Evolutionary conservation across 352 stramenopile genomes (phyloP).

Genomic region (Pythium phragmiticola): DNA sequence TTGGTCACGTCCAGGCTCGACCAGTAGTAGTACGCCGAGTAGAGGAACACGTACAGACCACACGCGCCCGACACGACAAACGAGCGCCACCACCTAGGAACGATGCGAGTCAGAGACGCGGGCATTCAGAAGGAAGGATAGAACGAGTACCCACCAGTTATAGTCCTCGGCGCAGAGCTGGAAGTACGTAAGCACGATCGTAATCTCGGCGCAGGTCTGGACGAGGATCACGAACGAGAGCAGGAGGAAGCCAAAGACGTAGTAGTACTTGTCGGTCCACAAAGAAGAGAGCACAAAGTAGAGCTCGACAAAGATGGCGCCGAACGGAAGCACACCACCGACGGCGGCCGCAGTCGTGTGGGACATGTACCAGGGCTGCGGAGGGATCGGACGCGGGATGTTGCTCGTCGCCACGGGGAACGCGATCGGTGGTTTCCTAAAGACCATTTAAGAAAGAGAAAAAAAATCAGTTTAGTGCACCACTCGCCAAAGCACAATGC

Average conservation of each 20-base stretch:
- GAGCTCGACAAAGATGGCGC: slow-evolving; percentile 99
- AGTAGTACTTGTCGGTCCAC: slow-evolving; percentile 99
- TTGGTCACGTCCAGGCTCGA: slow-evolving; percentile 94
- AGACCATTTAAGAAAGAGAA: slow-evolving; percentile 2
- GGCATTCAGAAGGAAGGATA: not conserved
- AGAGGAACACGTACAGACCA: slow-evolving; percentile 98
- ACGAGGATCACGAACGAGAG: slow-evolving; percentile 98
- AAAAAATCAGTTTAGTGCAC: slow-evolving; percentile 3
- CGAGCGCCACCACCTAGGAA: slow-evolving; percentile 96
- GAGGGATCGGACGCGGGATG: slow-evolving; percentile 97
- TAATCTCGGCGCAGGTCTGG: slow-evolving; percentile 99
- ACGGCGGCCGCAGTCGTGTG: slow-evolving; percentile 92
- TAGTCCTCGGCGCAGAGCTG: slow-evolving; percentile 99
- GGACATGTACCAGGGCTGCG: slow-evolving; percentile 99
- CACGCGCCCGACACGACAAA: slow-evolving; percentile 97
- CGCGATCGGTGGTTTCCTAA: slow-evolving; percentile 85
- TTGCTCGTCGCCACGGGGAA: slow-evolving; percentile 97
- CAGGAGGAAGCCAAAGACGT: slow-evolving; percentile 99
- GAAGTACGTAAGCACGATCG: slow-evolving; percentile 99
- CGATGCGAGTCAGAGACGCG: slow-evolving; percentile 4
- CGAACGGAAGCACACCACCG: slow-evolving; percentile 98
- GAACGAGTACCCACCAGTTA: slow-evolving; percentile 91
- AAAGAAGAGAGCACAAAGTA: slow-evolving; percentile 99
- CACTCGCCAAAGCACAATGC: no score
- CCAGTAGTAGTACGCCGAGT: slow-evolving; percentile 98